Evolutionary conservation across 192 early-diverging fungal species (phyloP).

Genomic region (Entomortierella chlamydospora): DNA sequence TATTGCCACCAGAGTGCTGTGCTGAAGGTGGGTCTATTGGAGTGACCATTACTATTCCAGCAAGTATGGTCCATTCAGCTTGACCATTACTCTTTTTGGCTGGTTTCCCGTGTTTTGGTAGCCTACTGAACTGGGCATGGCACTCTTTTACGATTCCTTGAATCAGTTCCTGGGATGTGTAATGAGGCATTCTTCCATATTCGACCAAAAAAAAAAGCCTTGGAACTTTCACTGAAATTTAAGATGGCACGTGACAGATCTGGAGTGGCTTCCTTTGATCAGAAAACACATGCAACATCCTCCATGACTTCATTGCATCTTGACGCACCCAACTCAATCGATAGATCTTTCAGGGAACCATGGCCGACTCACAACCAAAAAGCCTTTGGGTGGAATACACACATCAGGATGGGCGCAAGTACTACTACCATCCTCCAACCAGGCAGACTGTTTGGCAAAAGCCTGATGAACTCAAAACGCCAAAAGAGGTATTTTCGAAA

Average conservation of each 20-base stretch:
- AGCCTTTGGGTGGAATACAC: conserved; percentile 80
- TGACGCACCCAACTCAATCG: background rate
- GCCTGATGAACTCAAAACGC: conserved; percentile 89
- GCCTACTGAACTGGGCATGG: conserved; percentile 58
- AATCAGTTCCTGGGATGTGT: conserved; percentile 3
- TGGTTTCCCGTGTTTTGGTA: conserved; percentile 87
- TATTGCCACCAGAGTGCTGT: background rate
- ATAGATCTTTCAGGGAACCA: background rate
- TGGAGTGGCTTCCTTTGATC: background rate
- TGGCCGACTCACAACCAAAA: conserved; percentile 31
- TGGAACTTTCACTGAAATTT: too few species aligned
- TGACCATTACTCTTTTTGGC: conserved; percentile 56
- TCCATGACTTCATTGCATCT: background rate
- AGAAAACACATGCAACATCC: conserved; percentile 6
- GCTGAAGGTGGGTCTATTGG: background rate
- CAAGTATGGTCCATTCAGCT: conserved; percentile 89
- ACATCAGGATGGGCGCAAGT: conserved; percentile 84
- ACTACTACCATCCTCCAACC: conserved; percentile 87
- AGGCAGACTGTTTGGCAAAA: conserved; percentile 93
- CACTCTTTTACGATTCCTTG: conserved; percentile 34
- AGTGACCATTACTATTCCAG: conserved; percentile 71
- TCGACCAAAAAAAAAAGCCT: too few species aligned
- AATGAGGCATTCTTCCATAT: conserved; percentile 15
- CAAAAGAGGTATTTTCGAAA: conserved; percentile 63
- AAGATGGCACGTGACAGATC: too few species aligned